A percentile compares a stretch with the other conserved stretches of the same genome.
Conservation (phyloP, 2,329 filamentous ascomycete species). For the Tolypocladium tropicale region DNA sequence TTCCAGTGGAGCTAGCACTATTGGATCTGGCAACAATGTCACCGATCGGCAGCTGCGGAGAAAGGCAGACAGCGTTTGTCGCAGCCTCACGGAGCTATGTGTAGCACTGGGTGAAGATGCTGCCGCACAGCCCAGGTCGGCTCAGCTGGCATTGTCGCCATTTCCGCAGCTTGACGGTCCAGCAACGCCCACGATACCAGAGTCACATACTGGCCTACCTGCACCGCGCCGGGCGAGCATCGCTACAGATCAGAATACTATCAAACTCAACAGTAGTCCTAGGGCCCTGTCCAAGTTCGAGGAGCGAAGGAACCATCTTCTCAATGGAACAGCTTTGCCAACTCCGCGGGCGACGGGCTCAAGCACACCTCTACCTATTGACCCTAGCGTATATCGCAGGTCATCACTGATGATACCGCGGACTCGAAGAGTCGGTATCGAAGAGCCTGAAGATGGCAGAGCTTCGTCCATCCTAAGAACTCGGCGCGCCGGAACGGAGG, state of each 20-base stretch:
- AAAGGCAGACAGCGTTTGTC: constrained; percentile 87
- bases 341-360: constrained; percentile 31
- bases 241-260: constrained; percentile 26
- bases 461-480: constrained; percentile 37
- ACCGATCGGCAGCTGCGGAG: constrained; percentile 79
- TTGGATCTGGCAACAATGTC: constrained; percentile 41
- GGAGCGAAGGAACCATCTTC: constrained; percentile 38
- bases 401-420: constrained; percentile 41
- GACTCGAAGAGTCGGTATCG: constrained; percentile 35
- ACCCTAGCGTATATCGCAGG: constrained; percentile 30
- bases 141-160: constrained; percentile 2
- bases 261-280: constrained; percentile 31
- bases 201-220: constrained; percentile 24
- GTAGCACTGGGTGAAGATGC: constrained; percentile 64
- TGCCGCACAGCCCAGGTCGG: constrained; percentile 5
- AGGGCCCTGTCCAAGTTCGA: constrained; percentile 41
- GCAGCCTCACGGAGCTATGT: constrained; percentile 85
- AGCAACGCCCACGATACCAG: constrained; percentile 35
- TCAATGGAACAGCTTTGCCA: constrained; percentile 33
- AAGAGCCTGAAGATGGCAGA: constrained; percentile 41
- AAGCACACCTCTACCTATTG: constrained; percentile 29
- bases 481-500: constrained; percentile 35
- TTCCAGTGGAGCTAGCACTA: constrained; percentile 54
- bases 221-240: constrained; percentile 31
- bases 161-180: constrained; percentile 16